A percentile compares a stretch with the other conserved stretches of the same genome.
Conservation (phyloP, 2,329 filamentous ascomycete genomes). For the Phaeoacremonium minimum region DNA sequence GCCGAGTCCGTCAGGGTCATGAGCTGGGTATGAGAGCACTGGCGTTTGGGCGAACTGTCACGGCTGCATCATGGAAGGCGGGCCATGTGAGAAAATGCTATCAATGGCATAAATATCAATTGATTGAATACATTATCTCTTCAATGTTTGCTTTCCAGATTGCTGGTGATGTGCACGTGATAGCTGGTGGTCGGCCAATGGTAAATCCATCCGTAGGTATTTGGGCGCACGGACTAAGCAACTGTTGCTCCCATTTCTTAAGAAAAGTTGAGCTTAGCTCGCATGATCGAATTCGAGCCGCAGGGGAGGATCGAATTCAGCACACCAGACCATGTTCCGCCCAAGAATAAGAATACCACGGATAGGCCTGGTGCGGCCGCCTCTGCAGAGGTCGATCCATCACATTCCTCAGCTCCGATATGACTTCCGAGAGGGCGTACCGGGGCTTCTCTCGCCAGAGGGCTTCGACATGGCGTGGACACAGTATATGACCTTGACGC, state of each 20-base stretch:
- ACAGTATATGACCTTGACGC: constrained; percentile 71
- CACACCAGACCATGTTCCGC: constrained; percentile 40
- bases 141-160: no score
- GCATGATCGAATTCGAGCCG: background rate
- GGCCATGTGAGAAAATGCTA: no score
- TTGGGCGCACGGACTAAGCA: no score
- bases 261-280: background rate
- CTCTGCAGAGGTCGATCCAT: constrained; percentile 17
- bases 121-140: no score
- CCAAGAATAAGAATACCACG: constrained; percentile 49
- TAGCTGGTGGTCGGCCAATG: no score
- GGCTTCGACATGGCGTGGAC: constrained; percentile 77
- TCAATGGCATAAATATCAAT: no score
- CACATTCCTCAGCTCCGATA: constrained; percentile 40
- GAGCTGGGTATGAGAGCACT: background rate
- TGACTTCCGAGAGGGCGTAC: constrained; percentile 49
- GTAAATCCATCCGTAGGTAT: no score
- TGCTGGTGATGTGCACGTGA: no score
- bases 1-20: background rate
- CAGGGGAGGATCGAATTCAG: background rate
- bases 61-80: no score
- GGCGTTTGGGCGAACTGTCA: background rate
- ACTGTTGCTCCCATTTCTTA: no score
- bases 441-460: constrained; percentile 64
- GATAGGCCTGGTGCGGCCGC: constrained; percentile 20